Evolutionary conservation across 805 yeast species (phyloP).

Genomic region (Candida germanica): DNA sequence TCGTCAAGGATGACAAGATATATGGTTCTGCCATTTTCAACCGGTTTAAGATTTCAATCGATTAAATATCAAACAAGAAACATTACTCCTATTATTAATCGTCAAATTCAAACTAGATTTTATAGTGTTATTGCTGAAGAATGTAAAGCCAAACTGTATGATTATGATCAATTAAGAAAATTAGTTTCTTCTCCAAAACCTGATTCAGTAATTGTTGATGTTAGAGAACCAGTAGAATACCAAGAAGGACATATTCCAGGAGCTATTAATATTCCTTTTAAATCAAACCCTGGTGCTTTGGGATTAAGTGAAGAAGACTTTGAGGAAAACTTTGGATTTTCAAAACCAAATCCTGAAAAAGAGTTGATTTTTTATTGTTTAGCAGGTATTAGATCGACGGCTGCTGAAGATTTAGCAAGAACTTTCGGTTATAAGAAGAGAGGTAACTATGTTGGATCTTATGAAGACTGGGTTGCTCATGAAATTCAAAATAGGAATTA

Average conservation of each 20-base stretch:
- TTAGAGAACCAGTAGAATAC: conserved; percentile 85
- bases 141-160: conserved; percentile 47
- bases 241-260: conserved; percentile 75
- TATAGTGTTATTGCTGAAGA: conserved; percentile 39
- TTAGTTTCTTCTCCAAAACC: conserved; percentile 42
- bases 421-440: conserved; percentile 84
- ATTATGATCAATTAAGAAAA: conserved; percentile 49
- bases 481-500: too few relatives aligned
- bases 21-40: too few relatives aligned
- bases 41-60: too few relatives aligned
- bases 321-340: conserved; percentile 73
- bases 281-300: conserved; percentile 89
- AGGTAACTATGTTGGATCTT: conserved; percentile 84
- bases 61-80: too few relatives aligned
- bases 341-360: conserved; percentile 68
- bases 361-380: conserved; percentile 87
- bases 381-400: conserved; percentile 87
- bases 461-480: conserved; percentile 71
- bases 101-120: too few relatives aligned
- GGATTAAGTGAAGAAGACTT: conserved; percentile 78
- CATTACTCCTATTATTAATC: too few relatives aligned
- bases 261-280: conserved; percentile 84
- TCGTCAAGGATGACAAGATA: too few relatives aligned
- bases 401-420: conserved; percentile 87
- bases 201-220: conserved; percentile 69